Conservation (phyloP, 495 filamentous ascomycete species). For the Rhizodiscina lignyota region DNA sequence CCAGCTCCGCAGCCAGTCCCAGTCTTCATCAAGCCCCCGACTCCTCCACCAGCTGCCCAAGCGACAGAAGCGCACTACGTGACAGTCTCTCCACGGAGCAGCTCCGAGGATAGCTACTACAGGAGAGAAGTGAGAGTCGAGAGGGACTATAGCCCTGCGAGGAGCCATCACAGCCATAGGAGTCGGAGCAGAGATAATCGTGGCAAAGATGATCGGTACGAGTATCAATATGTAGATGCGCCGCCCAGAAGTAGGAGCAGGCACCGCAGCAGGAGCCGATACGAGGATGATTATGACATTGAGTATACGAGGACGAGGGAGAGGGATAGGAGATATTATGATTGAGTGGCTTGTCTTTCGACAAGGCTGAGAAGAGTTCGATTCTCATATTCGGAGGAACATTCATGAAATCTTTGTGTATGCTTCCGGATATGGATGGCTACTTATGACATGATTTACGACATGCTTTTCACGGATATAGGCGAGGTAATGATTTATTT, state of each 20-base stretch:
- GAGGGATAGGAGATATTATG: constrained; percentile 13
- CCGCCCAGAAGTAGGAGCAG: constrained; percentile 11
- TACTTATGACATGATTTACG: too few relatives aligned
- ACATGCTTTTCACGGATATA: too few relatives aligned
- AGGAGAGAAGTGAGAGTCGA: constrained; percentile 16
- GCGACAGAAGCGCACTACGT: constrained; percentile 17
- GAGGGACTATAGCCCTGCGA: constrained; percentile 11
- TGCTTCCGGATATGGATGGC: too few relatives aligned
- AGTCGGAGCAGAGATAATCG: too few relatives aligned
- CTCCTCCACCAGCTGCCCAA: constrained; percentile 10
- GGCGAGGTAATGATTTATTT: too few relatives aligned
- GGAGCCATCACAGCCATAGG: too few relatives aligned
- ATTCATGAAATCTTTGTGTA: too few relatives aligned
- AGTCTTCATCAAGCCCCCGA: constrained; percentile 13
- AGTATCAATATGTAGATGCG: constrained; percentile 21
- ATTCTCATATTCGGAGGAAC: too few relatives aligned
- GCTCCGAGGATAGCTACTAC: constrained; percentile 14
- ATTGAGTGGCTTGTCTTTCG: not conserved
- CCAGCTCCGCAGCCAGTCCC: constrained; percentile 16
- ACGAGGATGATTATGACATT: constrained; percentile 11
- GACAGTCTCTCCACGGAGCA: constrained; percentile 16
- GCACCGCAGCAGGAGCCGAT: constrained; percentile 5
- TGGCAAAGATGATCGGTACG: constrained; percentile 11
- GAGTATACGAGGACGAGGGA: constrained; percentile 9
- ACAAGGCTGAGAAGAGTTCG: not conserved